phyloP scores from a whole-genome alignment of 495 filamentous ascomycete species.

The Aspergillus incahuasiensis region DNA sequence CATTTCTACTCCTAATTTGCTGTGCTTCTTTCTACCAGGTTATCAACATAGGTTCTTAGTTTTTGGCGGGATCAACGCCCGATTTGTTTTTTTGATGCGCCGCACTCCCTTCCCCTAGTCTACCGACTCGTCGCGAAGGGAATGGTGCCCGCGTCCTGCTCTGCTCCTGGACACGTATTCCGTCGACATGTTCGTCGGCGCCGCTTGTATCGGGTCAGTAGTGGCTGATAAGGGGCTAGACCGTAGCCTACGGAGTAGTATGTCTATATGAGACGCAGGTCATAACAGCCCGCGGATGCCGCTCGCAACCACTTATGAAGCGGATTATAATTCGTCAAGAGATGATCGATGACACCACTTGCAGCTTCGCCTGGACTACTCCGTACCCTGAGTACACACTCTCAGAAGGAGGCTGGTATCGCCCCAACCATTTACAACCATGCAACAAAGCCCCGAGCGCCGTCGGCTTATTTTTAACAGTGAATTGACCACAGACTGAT shows the following conservation, averaged over 20 bases:
- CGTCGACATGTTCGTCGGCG: slow-evolving; percentile 2
- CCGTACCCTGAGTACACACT: too few species aligned
- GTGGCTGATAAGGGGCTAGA: slow-evolving; percentile 4
- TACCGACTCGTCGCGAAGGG: background rate
- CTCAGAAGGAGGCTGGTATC: background rate
- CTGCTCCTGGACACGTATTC: background rate
- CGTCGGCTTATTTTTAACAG: background rate
- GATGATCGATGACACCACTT: background rate
- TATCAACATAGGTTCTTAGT: background rate
- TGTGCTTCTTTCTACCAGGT: background rate
- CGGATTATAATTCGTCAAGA: background rate
- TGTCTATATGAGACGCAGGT: background rate
- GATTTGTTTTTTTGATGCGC: background rate
- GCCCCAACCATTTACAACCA: background rate
- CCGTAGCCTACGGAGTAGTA: too few species aligned
- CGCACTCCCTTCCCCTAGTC: background rate
- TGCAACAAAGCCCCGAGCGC: background rate
- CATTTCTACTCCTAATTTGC: background rate
- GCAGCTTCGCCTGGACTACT: too few species aligned
- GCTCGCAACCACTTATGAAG: background rate
- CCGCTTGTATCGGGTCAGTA: background rate
- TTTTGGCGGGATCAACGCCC: background rate
- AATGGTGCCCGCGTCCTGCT: background rate
- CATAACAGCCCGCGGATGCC: background rate
- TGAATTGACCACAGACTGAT: background rate